These are phyloP conservation scores for Acorus calamus DNA, from an alignment of 106 monocot genomes.

Conservation along the genomic window DNA sequence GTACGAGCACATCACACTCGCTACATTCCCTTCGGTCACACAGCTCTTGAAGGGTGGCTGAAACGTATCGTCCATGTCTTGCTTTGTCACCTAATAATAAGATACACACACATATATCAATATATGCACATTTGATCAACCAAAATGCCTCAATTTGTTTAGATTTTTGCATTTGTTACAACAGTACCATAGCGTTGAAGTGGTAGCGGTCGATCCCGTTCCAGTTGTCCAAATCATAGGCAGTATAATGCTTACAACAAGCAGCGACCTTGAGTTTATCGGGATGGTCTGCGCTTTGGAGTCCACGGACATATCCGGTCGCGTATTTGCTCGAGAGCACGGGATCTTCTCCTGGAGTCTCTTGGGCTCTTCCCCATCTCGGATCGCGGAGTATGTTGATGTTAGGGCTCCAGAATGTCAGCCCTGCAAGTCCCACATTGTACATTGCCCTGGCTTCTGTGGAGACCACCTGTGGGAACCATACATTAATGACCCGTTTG, in stretches of 20 bases:
- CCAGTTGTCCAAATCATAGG: constrained; percentile 95
- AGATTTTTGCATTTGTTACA: background rate
- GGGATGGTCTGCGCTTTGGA: constrained; percentile 47
- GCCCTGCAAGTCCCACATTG: constrained; percentile 85
- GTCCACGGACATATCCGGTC: constrained; percentile 53
- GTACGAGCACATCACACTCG: constrained; percentile 98
- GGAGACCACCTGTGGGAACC: constrained; percentile 55
- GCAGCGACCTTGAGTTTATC: constrained; percentile 76
- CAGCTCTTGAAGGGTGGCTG: constrained; percentile 98
- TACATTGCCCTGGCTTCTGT: constrained; percentile 88
- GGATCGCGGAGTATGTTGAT: constrained; percentile 90
- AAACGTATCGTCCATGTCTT: constrained; percentile 89
- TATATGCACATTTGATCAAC: constrained; percentile 1
- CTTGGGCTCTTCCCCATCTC: constrained; percentile 96
- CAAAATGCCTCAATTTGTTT: constrained; percentile 1
- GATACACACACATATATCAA: background rate
- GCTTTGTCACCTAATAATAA: constrained; percentile 62
- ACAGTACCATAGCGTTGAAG: constrained; percentile 77
- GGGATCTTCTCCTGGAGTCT: constrained; percentile 94
- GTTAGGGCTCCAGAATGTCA: constrained; percentile 95
- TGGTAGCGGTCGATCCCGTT: constrained; percentile 76
- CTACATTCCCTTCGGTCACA: constrained; percentile 86
- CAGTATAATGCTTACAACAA: constrained; percentile 98
- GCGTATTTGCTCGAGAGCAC: constrained; percentile 65
- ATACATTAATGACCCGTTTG: too few species aligned